Percentiles rank a stretch among this genome's conserved stretches.
Evolutionary conservation across 2,329 filamentous ascomycete genomes (phyloP).

Genomic region (Cordyceps cateniannulata): DNA sequence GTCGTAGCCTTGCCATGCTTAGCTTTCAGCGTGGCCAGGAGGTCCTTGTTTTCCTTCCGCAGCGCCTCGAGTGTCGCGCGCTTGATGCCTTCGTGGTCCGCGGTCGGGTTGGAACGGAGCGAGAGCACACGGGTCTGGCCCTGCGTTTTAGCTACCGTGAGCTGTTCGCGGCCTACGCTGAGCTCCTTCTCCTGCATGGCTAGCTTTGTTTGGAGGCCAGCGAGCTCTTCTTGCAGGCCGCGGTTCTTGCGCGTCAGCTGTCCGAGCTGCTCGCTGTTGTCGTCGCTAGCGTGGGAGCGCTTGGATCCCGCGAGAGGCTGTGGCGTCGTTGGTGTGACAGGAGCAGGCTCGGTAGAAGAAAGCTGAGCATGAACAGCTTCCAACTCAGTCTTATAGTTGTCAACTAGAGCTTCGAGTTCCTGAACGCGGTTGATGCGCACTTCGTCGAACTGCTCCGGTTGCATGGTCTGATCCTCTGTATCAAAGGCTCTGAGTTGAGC

Average conservation of each 20-base stretch:
- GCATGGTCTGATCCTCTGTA: constrained; percentile 79
- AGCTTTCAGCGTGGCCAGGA: constrained; percentile 63
- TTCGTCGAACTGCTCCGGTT: constrained; percentile 71
- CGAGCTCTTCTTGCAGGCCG: constrained; percentile 72
- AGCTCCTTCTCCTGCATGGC: constrained; percentile 71
- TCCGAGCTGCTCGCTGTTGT: constrained; percentile 62
- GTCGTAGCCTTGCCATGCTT: constrained; percentile 30
- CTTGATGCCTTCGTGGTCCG: constrained; percentile 79
- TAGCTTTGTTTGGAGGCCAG: constrained; percentile 61
- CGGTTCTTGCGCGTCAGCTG: constrained; percentile 83
- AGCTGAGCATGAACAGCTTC: constrained; percentile 68
- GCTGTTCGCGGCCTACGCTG: constrained; percentile 64
- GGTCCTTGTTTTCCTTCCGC: constrained; percentile 74
- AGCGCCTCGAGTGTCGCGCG: constrained; percentile 70
- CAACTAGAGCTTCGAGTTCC: constrained; percentile 78
- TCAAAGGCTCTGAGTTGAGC: constrained; percentile 88
- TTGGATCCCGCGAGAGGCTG: constrained; percentile 50
- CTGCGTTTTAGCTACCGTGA: constrained; percentile 57
- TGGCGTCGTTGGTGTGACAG: constrained; percentile 24
- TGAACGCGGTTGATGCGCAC: constrained; percentile 67
- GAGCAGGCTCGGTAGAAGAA: constrained; percentile 51
- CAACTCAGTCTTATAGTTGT: constrained; percentile 78
- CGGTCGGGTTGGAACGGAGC: constrained; percentile 85
- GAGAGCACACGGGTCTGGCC: constrained; percentile 78
- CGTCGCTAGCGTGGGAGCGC: constrained; percentile 53